Evolutionary conservation across 331 rosid genomes (phyloP).

Genomic region (Acacia concinna): DNA sequence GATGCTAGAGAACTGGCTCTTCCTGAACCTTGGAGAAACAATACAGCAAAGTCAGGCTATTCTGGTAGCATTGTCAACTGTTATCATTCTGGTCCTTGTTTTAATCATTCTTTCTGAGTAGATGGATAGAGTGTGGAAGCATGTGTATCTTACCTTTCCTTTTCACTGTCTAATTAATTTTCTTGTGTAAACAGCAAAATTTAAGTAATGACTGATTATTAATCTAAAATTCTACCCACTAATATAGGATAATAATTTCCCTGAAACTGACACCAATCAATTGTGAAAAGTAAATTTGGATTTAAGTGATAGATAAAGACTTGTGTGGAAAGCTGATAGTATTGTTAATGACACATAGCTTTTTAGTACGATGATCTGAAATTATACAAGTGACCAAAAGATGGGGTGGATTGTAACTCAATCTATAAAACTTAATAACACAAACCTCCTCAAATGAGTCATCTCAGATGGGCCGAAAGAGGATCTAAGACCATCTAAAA

Average conservation of each 20-base stretch:
- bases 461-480: neutral
- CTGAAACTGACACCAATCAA: neutral
- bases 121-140: neutral
- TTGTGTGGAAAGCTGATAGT: neutral
- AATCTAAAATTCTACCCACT: neutral
- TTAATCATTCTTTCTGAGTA: neutral
- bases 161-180: constrained; percentile 1
- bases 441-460: neutral
- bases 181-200: neutral
- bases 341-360: neutral
- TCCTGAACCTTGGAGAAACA: neutral
- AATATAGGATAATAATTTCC: neutral
- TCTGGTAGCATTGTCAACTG: constrained; percentile 20
- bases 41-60: neutral
- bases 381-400: neutral
- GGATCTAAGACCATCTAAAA: neutral
- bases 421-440: neutral
- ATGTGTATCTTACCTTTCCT: neutral
- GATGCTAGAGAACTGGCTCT: constrained; percentile 50
- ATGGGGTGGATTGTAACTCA: neutral
- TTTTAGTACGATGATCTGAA: neutral
- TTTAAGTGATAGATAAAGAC: neutral
- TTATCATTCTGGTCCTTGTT: neutral
- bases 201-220: neutral
- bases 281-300: neutral